Evolutionary conservation across 345 rosid species (phyloP), one percentile per base, ranked within the genome.

Genomic region (Hypericum androsaemum): DNA sequence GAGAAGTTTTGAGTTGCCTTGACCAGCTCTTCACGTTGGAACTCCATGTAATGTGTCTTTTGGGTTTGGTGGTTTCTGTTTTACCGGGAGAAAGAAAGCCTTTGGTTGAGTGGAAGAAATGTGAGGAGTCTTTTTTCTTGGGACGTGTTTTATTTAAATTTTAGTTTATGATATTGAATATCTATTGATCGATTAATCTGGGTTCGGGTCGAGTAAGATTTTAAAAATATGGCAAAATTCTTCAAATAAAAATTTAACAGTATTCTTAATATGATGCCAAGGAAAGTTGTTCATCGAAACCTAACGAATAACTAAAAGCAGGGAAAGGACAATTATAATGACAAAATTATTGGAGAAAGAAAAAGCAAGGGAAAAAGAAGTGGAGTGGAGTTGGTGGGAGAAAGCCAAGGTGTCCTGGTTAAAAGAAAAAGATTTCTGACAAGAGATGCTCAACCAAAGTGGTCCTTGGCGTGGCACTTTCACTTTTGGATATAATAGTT

Each of bases 1-100:
- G 82, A 82, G 77, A 88, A 88, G 17, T 60, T 54, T 37, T 69
- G 60, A 0, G 90, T 78, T 40, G 84, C 82, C 58, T 56, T 61
- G 4, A 71, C 77, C 16, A 84, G 71, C 43, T 82, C 68, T 47
- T 80, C 61, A 60, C 74, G 72, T 59, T 77, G 77, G 66, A 80
- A 80, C 40, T 64, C 71, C 32, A 58, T 61, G 49, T 46, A 9
- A 12, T 46, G 49, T 46, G 22, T 70, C 11, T 41, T 37, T 36
- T 36, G 7, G 32, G 49, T 5, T 54, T 37, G 54, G 10, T 37
- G 52, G 54, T 39, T 43, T 56, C 17, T 32, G 0, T 52, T 39
- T 13, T 40, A 32, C 37, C 41, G 59, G 48, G 66, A 55, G 71
- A 65, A 70, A 63, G 73, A 76, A 71, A 72, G 12, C 53, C 50